Evolutionary conservation across 2,329 filamentous ascomycete genomes (phyloP), one percentile per base, ranked within the genome.

Genomic region (Clonostachys sp.): DNA sequence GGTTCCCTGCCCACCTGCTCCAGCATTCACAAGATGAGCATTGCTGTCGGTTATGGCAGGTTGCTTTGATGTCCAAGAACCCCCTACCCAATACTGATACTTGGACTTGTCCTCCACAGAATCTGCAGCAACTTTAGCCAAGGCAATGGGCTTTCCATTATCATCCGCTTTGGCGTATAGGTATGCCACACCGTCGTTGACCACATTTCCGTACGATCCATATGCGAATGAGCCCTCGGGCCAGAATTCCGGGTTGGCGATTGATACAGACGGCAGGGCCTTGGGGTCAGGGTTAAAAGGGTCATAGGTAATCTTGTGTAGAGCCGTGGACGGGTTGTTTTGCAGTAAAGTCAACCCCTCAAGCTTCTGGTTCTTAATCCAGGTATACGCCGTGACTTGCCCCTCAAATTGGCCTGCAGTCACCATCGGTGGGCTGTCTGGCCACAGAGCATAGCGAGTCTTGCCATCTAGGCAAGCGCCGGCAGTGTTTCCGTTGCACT

Each of bases 1-100:
- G 14, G 53, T 57, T 17, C 55, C 55, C 42, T 57, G 55, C 3
- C 55, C 55, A 12, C 53, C 50, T n/a, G 50, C 51, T 30, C 55
- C 51, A n/a, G 50, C 53, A 45, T 55, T 52, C 18, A 50, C 45
- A 13, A 57, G 42, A 13, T 48, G 45, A n/a, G 51, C 50, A 6
- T 41, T 44, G 8, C 16, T 18, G 42, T 57, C 42, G 40, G 47
- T 36, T 36, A 50, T 50, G 45, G 39, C 30, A 9, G 55, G 55
- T 30, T 40, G 48, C 24, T 34, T 45, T 24, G 13, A 41, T 4
- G 50, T 55, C 55, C 55, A 57, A 6, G 20, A 38, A 14, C 50
- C 47, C 33, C 39, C 6, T 34, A 55, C 52, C 34, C 48, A 57
- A 48, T 55, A 57, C 42, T 57, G 48, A 41, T 57, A 57, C 34